A percentile compares a stretch with the other conserved stretches of the same genome.
Conservation (phyloP, 1,284 basidiomycete species). For the Tilletia caries region DNA sequence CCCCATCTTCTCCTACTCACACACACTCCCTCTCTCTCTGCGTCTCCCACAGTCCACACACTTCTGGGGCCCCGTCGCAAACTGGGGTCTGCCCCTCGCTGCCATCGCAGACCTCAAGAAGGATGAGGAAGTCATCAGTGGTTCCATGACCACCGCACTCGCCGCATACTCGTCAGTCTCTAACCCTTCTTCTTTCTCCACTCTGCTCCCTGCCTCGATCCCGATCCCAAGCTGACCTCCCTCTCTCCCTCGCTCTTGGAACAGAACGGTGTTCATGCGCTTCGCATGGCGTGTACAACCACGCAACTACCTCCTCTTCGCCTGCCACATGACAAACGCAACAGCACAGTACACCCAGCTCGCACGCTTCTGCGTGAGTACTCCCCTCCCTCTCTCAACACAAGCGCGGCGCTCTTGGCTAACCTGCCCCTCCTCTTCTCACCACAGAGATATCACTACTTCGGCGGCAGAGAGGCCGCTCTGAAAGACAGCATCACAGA, state of each 20-base stretch:
- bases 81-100: conserved; percentile 53
- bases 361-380: conserved; percentile 42
- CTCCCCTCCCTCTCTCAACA: not conserved
- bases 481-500: conserved; percentile 24
- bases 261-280: conserved; percentile 47
- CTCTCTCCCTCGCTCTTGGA: not conserved
- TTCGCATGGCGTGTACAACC: conserved; percentile 52
- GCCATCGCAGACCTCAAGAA: conserved; percentile 50
- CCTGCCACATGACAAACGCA: conserved; percentile 49
- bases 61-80: conserved; percentile 51
- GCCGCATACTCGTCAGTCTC: conserved; percentile 38
- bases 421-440: not conserved
- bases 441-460: conserved; percentile 39
- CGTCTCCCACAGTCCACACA: conserved; percentile 40
- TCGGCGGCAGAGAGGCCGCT: conserved; percentile 41
- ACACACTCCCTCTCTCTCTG: not conserved
- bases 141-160: conserved; percentile 47
- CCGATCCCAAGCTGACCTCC: not conserved
- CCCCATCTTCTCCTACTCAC: not conserved
- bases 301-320: conserved; percentile 50
- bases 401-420: not conserved
- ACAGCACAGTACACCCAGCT: conserved; percentile 44
- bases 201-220: not conserved
- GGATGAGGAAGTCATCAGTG: conserved; percentile 50
- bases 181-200: not conserved